A percentile compares a stretch with the other conserved stretches of the same genome.
These are phyloP conservation scores for Rosa rugosa DNA, from an alignment of 306 rosid species.

Conservation along the genomic window DNA sequence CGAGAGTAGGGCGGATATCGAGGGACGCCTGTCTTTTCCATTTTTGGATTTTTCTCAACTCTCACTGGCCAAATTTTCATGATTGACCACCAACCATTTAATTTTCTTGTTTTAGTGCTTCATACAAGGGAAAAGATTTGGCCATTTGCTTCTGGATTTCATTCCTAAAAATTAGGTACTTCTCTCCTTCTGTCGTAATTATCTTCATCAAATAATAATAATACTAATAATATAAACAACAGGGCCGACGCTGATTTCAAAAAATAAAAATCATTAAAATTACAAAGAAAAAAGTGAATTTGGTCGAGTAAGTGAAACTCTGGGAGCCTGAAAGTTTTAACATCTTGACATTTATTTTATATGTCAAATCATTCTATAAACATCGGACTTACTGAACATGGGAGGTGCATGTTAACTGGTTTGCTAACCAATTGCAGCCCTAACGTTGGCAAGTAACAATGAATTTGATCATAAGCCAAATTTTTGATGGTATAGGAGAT, in stretches of 20 bases:
- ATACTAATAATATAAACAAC: too few species aligned
- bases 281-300: too few species aligned
- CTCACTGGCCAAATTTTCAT: neutral
- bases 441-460: neutral
- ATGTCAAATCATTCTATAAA: neutral
- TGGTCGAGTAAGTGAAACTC: too few species aligned
- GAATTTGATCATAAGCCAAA: too few species aligned
- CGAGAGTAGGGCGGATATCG: constrained; percentile 14
- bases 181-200: too few species aligned
- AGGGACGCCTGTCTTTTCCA: constrained; percentile 5
- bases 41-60: constrained; percentile 11
- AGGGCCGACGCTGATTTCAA: too few species aligned
- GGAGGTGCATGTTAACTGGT: neutral
- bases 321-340: too few species aligned
- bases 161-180: too few species aligned
- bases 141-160: neutral
- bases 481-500: too few species aligned
- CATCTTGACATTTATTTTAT: too few species aligned
- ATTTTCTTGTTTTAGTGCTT: neutral
- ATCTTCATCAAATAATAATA: too few species aligned
- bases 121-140: neutral
- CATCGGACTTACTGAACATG: neutral
- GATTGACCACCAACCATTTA: constrained; percentile 11
- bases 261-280: too few species aligned
- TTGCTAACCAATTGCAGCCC: neutral